Percentiles rank a stretch among this genome's conserved stretches.
Evolutionary conservation across 768 basidiomycete species (phyloP).

Genomic region (Tephrocybe sp.): DNA sequence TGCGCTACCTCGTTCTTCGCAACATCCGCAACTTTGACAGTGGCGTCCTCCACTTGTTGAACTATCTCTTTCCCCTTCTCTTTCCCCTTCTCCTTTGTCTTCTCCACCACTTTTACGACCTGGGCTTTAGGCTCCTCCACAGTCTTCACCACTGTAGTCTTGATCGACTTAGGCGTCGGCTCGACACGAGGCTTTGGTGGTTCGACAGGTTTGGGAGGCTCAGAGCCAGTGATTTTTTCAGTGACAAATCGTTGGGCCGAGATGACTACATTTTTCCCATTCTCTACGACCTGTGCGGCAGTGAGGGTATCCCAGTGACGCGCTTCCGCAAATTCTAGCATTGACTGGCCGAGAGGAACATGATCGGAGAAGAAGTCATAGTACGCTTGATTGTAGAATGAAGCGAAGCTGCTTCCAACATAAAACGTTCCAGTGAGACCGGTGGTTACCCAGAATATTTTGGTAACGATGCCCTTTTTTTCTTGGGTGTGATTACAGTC

Average conservation of each 20-base stretch:
- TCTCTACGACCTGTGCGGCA: conserved; percentile 53
- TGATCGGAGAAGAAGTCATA: conserved; percentile 83
- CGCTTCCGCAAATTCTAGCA: conserved; percentile 82
- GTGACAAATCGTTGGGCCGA: conserved; percentile 51
- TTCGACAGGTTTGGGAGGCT: conserved; percentile 32
- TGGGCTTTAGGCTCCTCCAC: conserved; percentile 45
- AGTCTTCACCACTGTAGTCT: conserved; percentile 36
- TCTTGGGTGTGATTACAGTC: conserved; percentile 38
- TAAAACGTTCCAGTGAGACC: conserved; percentile 77
- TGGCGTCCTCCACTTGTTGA: conserved; percentile 28
- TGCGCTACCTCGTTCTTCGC: conserved; percentile 26
- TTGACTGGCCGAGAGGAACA: conserved; percentile 73
- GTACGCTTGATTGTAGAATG: conserved; percentile 77
- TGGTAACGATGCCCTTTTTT: conserved; percentile 56
- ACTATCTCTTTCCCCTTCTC: conserved; percentile 49
- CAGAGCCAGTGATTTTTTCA: conserved; percentile 47
- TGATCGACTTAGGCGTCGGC: conserved; percentile 40
- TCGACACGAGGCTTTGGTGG: conserved; percentile 28
- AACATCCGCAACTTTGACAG: conserved; percentile 16
- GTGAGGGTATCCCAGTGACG: conserved; percentile 80
- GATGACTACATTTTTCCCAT: conserved; percentile 48
- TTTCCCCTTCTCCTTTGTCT: conserved; percentile 54
- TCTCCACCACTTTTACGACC: conserved; percentile 40
- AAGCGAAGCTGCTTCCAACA: conserved; percentile 74
- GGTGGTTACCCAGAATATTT: conserved; percentile 66